Evolutionary conservation across 148 eudicot species (phyloP), one percentile per base, ranked within the genome.

Genomic region (Agrostemma githago): DNA sequence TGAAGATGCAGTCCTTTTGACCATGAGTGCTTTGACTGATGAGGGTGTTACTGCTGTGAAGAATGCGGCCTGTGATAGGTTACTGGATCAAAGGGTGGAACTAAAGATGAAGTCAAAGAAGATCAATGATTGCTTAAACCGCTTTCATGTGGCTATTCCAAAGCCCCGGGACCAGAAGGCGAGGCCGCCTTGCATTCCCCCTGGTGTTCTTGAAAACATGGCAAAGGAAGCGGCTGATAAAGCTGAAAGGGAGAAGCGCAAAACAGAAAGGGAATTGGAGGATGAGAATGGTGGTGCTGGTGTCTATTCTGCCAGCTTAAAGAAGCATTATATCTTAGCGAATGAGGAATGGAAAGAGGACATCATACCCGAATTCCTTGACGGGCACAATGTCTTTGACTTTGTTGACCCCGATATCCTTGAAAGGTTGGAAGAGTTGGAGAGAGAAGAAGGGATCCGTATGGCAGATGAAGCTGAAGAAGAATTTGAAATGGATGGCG

Each of bases 231-330:
- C 83, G 54, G 80, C 77, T 4, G 88, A 83, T 5, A 74, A 73
- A 41, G 83, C 78, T 0, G 79, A 76, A 68, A 81, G 79, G 34
- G 84, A 84, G 79, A 83, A 83, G 79, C 84, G 82, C 75, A 91
- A 85, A 81, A 89, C 91, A 3, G 98, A 93, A 82, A 89, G 74
- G 68, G 97, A 93, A 61, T 68, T 86, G 76, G 98, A 93, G 81
- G 79, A 93, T 15, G 95, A 89, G 84, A 89, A 91, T 78, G 98
- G 97, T 68, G 98, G 98, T 54, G 98, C 98, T 6, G 98, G 98
- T 83, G 98, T 93, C 6, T 93, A 93, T 77, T 91, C 97, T 48
- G 94, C 97, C 43, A 89, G 87, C 83, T 82, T 93, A 84, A 91
- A 77, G 82, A 93, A 93, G 80, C 89, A 87, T 73, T 91, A 93